phyloP scores from a whole-genome alignment of 2,329 filamentous ascomycete species.

The Alternaria triticimaculans region DNA sequence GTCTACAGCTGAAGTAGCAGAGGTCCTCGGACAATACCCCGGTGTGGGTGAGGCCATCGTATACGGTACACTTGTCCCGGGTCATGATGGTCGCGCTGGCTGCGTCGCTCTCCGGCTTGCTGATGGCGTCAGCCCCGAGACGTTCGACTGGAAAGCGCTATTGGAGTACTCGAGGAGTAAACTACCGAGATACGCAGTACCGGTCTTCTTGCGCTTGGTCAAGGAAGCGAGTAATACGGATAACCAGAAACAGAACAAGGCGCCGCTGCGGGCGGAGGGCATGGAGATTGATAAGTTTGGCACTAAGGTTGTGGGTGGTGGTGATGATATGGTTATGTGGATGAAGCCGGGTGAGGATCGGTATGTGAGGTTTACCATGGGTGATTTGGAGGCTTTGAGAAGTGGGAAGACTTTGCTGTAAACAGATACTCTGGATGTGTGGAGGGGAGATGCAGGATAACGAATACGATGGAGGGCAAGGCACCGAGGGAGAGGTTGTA shows the following conservation, averaged over 20 bases:
- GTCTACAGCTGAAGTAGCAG: conserved; percentile 54
- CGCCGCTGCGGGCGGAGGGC: conserved; percentile 69
- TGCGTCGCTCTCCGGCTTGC: conserved; percentile 64
- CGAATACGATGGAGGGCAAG: background rate
- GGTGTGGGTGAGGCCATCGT: conserved; percentile 54
- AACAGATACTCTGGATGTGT: background rate
- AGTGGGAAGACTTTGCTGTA: conserved; percentile 25
- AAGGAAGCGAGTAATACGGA: conserved; percentile 65
- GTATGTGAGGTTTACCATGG: conserved; percentile 32
- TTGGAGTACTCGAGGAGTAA: conserved; percentile 30
- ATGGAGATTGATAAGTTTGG: conserved; percentile 60
- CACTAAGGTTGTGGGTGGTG: conserved; percentile 31
- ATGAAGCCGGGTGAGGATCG: conserved; percentile 27
- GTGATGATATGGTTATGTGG: conserved; percentile 38
- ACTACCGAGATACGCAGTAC: conserved; percentile 75
- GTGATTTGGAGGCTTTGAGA: conserved; percentile 26
- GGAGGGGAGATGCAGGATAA: background rate
- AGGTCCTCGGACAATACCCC: conserved; percentile 51
- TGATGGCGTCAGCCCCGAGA: conserved; percentile 39
- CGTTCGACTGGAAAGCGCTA: conserved; percentile 35
- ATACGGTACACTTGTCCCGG: conserved; percentile 54
- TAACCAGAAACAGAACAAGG: conserved; percentile 82
- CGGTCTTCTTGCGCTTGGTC: conserved; percentile 72
- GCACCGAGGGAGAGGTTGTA: background rate
- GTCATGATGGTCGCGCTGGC: conserved; percentile 59